Percentiles rank a stretch among this genome's conserved stretches.
phyloP scores from a whole-genome alignment of 495 filamentous ascomycete species.

The Astrocystis sublimbata region DNA sequence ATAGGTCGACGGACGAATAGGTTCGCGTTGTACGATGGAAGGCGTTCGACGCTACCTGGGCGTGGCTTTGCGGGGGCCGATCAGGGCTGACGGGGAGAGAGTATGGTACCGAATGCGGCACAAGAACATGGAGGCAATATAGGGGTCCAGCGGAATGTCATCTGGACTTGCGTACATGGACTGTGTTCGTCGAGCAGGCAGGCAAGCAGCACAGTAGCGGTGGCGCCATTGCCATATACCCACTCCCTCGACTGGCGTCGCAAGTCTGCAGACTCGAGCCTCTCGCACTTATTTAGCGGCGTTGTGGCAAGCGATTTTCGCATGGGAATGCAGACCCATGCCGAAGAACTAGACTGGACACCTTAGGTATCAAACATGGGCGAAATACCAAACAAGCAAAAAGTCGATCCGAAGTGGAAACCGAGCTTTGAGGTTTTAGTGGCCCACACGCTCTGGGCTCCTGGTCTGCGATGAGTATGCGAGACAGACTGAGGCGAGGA shows the following conservation, averaged over 20 bases:
- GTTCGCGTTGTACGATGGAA: constrained; percentile 14
- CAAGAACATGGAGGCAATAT: constrained; percentile 3
- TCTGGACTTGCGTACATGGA: neutral
- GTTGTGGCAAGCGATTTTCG: neutral
- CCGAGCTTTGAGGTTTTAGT: neutral
- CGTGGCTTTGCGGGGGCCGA: constrained; percentile 21
- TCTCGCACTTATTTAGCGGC: constrained; percentile 14
- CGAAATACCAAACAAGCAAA: neutral
- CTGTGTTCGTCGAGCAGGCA: neutral
- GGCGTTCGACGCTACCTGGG: constrained; percentile 17
- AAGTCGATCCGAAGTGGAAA: neutral
- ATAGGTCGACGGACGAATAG: constrained; percentile 11
- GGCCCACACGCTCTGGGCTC: neutral
- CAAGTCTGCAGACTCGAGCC: constrained; percentile 10
- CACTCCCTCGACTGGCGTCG: neutral
- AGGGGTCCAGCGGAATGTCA: constrained; percentile 14
- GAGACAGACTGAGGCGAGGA: constrained; percentile 11
- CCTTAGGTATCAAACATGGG: neutral
- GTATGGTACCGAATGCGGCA: constrained; percentile 16
- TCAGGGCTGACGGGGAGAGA: constrained; percentile 14
- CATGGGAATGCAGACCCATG: neutral
- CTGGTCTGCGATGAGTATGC: neutral
- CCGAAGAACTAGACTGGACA: constrained; percentile 1
- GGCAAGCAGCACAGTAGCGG: constrained; percentile 1
- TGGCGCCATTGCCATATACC: neutral